A percentile compares a stretch with the other conserved stretches of the same genome.
These are phyloP conservation scores for Dactylis glomerata DNA, from an alignment of 176 grass and related monocot genomes.

Conservation along the genomic window DNA sequence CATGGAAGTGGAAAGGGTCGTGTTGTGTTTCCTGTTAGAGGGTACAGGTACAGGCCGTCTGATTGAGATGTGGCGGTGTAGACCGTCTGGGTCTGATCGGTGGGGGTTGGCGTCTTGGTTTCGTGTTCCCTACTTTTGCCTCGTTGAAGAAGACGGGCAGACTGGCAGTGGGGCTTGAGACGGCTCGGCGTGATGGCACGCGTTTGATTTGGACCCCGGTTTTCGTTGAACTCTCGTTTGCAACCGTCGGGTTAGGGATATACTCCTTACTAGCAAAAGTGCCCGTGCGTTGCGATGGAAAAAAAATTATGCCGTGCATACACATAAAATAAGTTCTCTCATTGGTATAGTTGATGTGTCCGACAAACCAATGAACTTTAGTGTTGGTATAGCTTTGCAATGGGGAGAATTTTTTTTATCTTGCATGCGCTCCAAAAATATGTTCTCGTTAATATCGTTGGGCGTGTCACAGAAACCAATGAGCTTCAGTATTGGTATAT, in stretches of 20 bases:
- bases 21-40: background rate
- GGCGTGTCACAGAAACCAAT: no score
- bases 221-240: background rate
- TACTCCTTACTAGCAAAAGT: no score
- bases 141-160: background rate
- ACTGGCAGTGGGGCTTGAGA: conserved; percentile 27
- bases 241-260: background rate
- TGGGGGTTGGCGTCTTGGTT: background rate
- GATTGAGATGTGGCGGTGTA: background rate
- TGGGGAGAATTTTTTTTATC: no score
- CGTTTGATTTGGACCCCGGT: conserved; percentile 2
- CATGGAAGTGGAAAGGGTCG: background rate
- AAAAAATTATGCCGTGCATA: no score
- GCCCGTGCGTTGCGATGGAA: no score
- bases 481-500: no score
- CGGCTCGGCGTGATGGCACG: conserved; percentile 17
- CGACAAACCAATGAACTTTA: no score
- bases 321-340: no score
- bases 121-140: background rate
- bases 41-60: background rate
- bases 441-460: no score
- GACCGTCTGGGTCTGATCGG: conserved; percentile 37
- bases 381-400: no score
- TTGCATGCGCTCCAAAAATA: no score
- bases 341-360: no score